These are phyloP conservation scores for Boletus subparvulus DNA, from an alignment of 768 basidiomycete species.

Conservation along the genomic window DNA sequence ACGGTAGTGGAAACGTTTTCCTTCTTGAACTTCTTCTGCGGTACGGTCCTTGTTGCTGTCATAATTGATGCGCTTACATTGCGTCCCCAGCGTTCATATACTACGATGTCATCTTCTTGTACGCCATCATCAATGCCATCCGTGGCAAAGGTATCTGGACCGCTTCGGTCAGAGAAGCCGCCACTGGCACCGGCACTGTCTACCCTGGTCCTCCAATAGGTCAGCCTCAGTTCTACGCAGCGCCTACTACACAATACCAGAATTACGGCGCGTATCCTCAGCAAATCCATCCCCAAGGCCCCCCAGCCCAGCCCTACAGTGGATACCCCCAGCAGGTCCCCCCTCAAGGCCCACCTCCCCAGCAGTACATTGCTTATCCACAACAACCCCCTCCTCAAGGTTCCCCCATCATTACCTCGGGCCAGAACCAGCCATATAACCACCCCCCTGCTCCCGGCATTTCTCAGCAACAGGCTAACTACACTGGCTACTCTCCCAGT, in stretches of 20 bases:
- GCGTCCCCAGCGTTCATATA: conserved; percentile 24
- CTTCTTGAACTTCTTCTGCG: conserved; percentile 24
- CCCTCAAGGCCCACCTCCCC: neutral
- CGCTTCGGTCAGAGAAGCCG: conserved; percentile 21
- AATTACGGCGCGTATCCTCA: conserved; percentile 5
- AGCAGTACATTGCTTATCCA: neutral
- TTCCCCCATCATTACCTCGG: neutral
- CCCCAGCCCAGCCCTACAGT: conserved; percentile 8
- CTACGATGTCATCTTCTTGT: conserved; percentile 20
- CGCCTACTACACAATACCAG: conserved; percentile 6
- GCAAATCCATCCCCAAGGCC: neutral
- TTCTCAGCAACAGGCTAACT: conserved; percentile 1
- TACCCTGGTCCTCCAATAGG: neutral
- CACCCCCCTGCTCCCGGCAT: neutral
- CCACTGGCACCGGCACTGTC: neutral
- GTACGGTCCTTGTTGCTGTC: conserved; percentile 13
- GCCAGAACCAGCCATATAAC: conserved; percentile 5
- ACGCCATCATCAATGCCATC: conserved; percentile 22
- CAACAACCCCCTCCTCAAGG: neutral
- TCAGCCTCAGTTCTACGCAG: conserved; percentile 9
- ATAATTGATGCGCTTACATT: neutral
- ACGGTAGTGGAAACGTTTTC: conserved; percentile 19
- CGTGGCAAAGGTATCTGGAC: conserved; percentile 27
- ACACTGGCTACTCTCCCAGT: conserved; percentile 7
- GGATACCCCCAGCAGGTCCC: conserved; percentile 8